Evolutionary conservation across 2,329 filamentous ascomycete species (phyloP), one percentile per base, ranked within the genome.

Genomic region (Penicillium sp.): DNA sequence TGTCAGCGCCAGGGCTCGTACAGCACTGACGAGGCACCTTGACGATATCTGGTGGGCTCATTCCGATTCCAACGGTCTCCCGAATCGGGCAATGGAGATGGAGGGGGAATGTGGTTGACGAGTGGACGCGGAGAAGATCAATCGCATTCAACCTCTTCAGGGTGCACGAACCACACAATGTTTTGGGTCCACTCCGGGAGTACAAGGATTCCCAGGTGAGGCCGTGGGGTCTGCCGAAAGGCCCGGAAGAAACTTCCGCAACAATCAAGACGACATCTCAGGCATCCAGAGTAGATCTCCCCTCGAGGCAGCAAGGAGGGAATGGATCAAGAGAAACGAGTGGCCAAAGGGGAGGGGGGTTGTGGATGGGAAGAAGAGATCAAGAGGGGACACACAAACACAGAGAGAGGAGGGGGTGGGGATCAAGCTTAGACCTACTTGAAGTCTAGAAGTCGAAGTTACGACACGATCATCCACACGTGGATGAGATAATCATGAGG

Each of bases 401-500:
- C n/a, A n/a, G n/a, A n/a, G n/a, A n/a, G n/a, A n/a, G n/a, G n/a
- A 36, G 31, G 39, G 31, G 31, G 52, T 34, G 23, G 8, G 11
- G 31, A 26, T 37, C 11, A 28, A 53, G 49, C 57, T 55, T 52
- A 60, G 58, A 58, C 58, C 58, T 58, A 56, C 45, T 18, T 37
- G 36, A 18, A n/a, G 37, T 44, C 44, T 19, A 19, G 51, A 33
- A 29, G 26, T 11, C 24, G n/a, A n/a, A n/a, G 10, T 31, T 18
- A 21, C 45, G 33, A 48, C 40, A 45, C 39, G 18, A 43, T 44
- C 36, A 34, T 39, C 29, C 14, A 42, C 50, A 45, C 28, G 51
- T 26, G 45, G 55, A 58, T 58, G 52, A 58, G 34, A 47, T 55
- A 55, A 58, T 48, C 49, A 56, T 51, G 52, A 52, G 51, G 36